Evolutionary conservation across 805 yeast genomes (phyloP), one percentile per base, ranked within the genome.

Genomic region (Kockiozyma suomiensis): DNA sequence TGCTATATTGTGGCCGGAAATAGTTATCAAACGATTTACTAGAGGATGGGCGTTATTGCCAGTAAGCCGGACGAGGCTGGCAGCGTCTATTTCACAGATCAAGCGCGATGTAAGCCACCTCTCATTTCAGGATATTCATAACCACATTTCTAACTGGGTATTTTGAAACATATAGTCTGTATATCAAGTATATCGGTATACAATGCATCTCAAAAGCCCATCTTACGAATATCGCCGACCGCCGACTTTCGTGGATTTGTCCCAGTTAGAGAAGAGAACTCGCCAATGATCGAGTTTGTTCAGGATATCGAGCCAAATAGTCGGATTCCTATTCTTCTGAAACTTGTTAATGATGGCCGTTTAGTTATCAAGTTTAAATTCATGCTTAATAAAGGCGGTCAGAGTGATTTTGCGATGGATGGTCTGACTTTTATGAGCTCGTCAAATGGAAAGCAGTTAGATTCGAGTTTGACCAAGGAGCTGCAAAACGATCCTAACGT

Each of bases 401-500:
- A 32, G 5, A 57, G 51, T 3, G 52, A 35, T 15, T 48, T 50
- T 23, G 53, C 50, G 10, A 45, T 72, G 21, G 49, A 65, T 19
- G 73, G 73, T 28, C 62, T 73, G 53, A 75, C 78, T 13, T 69
- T 75, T 57, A 66, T 74, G 42, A 62, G 70, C 3, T 70, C 72
- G 7, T 30, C 63, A 6, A 59, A 67, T 21, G 63, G 56, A n/a
- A 58, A 61, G 6, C 66, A 69, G 46, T 66, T 74, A 25, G 74
- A 74, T 42, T 49, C 65, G 5, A 68, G 73, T 59, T 63, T 74
- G 40, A 71, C 72, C 26, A 71, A 69, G 30, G 77, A 74, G 60
- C 65, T 74, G 42, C 71, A 73, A 50, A 70, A 68, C 58, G 65
- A 64, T 57, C 66, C 67, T 10, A 64, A 64, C 42, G 63, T 61